Base-by-base conservation (phyloP, 2,329 filamentous ascomycete genomes). In the Cladosporium cucumerinum region DNA sequence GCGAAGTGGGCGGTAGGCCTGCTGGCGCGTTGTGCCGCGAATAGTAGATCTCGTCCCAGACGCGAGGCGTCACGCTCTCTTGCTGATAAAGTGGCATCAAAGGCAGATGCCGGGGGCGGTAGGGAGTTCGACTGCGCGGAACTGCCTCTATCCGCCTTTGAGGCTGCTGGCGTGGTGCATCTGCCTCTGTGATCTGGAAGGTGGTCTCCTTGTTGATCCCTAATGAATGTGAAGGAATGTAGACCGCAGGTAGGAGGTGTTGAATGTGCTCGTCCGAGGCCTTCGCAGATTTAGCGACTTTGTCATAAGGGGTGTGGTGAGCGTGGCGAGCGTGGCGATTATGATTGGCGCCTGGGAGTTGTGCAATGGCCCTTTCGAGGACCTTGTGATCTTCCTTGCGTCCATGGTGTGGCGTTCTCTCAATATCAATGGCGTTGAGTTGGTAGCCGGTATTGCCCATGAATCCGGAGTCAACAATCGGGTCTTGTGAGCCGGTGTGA, bases 191-290 rank as follows among this genome's bases (percentile, higher is more conserved):
- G 23, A 64, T 54, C 5, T 64, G 28, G 43, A 64, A 39, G 8
- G 25, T 46, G 21, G 61, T 64, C 43, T 64, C 61, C 28, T 64
- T 64, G 28, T 58, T 36, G 54, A 64, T 59, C 4, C 36, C n/a
- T 25, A 52, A 21, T 1, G 23, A n/a, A 34, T 14, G 30, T 30
- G n/a, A 23, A 36, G 48, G 60, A 32, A 54, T 52, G 60, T 55
- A 52, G 23, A 54, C n/a, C 8, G 48, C 21, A 8, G 32, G 48
- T 55, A 49, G 25, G 14, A 52, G 30, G 12, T 55, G 34, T 5
- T 48, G 60, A 12, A 21, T 26, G 48, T 54, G 49, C 23, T 54
- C 46, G 12, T 61, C 12, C 46, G 39, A 46, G 28, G 28, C 28
- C 6, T 30, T 5, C 8, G 4, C 28, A 30, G 28, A 30, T 30